phyloP scores from a whole-genome alignment of 768 basidiomycete species.

The Pisolithus orientalis region DNA sequence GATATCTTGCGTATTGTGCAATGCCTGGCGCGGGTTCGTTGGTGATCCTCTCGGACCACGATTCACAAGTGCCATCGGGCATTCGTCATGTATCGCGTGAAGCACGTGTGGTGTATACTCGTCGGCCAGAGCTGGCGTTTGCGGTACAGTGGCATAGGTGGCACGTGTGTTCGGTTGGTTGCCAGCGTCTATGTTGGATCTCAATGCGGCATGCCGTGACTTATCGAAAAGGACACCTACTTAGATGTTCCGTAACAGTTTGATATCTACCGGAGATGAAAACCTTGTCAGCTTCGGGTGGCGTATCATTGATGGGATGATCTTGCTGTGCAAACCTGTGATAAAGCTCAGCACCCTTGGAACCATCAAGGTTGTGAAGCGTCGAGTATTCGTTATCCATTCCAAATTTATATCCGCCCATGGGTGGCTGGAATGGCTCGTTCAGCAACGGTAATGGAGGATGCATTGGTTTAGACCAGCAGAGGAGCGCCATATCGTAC shows the following conservation, averaged over 20 bases:
- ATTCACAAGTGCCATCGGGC: conserved; percentile 63
- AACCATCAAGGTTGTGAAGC: conserved; percentile 21
- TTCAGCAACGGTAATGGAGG: conserved; percentile 39
- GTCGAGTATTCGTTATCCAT: conserved; percentile 29
- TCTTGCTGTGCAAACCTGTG: conserved; percentile 10
- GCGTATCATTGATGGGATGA: conserved; percentile 6
- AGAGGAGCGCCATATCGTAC: conserved; percentile 63
- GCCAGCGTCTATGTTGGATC: conserved; percentile 23
- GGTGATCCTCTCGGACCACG: conserved; percentile 54
- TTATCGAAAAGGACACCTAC: conserved; percentile 13
- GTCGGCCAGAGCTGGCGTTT: conserved; percentile 24
- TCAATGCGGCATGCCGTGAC: conserved; percentile 7
- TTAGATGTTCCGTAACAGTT: conserved; percentile 37
- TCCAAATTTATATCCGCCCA: conserved; percentile 33
- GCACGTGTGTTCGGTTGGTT: conserved; percentile 29
- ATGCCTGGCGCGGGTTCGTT: conserved; percentile 33
- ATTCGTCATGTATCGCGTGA: conserved; percentile 48
- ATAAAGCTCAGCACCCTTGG: conserved; percentile 19
- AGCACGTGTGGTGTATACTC: conserved; percentile 59
- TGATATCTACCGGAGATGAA: conserved; percentile 29
- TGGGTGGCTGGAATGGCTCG: conserved; percentile 25
- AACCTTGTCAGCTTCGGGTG: conserved; percentile 5
- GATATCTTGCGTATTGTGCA: conserved; percentile 55
- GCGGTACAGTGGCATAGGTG: conserved; percentile 21
- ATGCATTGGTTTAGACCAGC: conserved; percentile 46